phyloP scores from a whole-genome alignment of 192 early-diverging fungal species.

The Jimgerdemannia lactiflua region DNA sequence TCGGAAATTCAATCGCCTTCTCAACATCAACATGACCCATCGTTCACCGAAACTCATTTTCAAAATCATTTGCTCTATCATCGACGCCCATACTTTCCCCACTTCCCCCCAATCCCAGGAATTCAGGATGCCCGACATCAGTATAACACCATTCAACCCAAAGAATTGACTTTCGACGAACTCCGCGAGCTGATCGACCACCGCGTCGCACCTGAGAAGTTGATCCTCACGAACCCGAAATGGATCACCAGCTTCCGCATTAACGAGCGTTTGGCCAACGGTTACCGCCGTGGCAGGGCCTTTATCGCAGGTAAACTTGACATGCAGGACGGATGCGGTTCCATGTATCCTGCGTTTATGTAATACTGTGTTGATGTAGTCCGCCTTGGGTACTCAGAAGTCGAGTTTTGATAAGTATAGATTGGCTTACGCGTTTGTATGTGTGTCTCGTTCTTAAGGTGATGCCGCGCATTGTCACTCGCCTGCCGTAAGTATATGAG shows the following conservation, averaged over 20 bases:
- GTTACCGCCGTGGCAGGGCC: slow-evolving; percentile 18
- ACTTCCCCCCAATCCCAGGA: neutral
- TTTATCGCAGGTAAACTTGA: slow-evolving; percentile 21
- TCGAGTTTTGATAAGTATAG: too few species aligned
- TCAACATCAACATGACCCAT: too few species aligned
- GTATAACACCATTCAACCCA: neutral
- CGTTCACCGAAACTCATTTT: neutral
- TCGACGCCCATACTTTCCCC: too few species aligned
- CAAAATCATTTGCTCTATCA: neutral
- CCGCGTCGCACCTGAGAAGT: neutral
- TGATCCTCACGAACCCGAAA: neutral
- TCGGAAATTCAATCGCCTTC: too few species aligned
- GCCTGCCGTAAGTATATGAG: slow-evolving; percentile 14
- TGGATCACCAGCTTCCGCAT: slow-evolving; percentile 26
- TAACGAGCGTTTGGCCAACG: slow-evolving; percentile 34
- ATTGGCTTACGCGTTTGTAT: neutral
- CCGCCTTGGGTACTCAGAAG: too few species aligned
- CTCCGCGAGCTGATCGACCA: slow-evolving; percentile 4
- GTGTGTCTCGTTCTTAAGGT: slow-evolving; percentile 3
- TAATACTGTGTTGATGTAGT: too few species aligned
- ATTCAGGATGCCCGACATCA: neutral
- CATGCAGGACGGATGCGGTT: neutral
- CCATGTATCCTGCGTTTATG: neutral
- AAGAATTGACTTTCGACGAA: slow-evolving; percentile 8
- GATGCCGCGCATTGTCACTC: slow-evolving; percentile 37